These are phyloP conservation scores for Globisporangium polare DNA, from an alignment of 352 stramenopile genomes.

Conservation along the genomic window DNA sequence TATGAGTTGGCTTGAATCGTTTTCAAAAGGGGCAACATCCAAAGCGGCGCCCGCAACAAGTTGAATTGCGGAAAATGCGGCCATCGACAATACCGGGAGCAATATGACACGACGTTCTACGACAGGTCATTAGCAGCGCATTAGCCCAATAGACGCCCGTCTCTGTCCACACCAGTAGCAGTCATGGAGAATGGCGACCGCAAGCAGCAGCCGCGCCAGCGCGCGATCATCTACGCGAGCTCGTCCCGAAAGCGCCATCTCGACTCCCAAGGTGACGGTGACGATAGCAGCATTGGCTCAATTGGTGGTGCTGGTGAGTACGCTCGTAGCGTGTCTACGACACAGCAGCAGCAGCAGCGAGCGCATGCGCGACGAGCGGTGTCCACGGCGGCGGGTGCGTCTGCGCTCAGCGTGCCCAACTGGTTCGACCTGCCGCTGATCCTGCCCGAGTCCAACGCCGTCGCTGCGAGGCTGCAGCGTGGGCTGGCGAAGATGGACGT, in stretches of 20 bases:
- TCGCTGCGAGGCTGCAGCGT: conserved; percentile 39
- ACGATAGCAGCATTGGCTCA: not conserved
- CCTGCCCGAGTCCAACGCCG: conserved; percentile 35
- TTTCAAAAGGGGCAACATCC: not conserved
- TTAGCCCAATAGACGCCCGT: not conserved
- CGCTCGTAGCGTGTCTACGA: not conserved
- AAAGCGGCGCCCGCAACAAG: conserved; percentile 4
- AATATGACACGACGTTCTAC: too few species aligned
- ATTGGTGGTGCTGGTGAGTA: not conserved
- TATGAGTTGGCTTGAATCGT: conserved; percentile 4
- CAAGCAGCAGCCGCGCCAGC: conserved; percentile 19
- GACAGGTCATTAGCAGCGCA: not conserved
- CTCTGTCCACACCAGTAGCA: not conserved
- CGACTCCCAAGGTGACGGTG: not conserved
- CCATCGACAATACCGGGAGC: too few species aligned
- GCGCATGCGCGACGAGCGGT: not conserved
- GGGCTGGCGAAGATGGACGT: conserved; percentile 4
- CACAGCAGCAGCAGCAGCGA: conserved; percentile 6
- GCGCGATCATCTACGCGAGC: conserved; percentile 32
- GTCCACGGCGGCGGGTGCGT: not conserved
- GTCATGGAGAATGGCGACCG: conserved; percentile 5
- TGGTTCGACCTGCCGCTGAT: conserved; percentile 71
- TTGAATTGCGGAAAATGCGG: not conserved
- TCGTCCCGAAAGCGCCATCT: conserved; percentile 4
- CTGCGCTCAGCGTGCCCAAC: conserved; percentile 23